Percentiles rank a stretch among this genome's conserved stretches.
phyloP scores from a whole-genome alignment of 2,329 filamentous ascomycete genomes.

The Uncinocarpus reesii region DNA sequence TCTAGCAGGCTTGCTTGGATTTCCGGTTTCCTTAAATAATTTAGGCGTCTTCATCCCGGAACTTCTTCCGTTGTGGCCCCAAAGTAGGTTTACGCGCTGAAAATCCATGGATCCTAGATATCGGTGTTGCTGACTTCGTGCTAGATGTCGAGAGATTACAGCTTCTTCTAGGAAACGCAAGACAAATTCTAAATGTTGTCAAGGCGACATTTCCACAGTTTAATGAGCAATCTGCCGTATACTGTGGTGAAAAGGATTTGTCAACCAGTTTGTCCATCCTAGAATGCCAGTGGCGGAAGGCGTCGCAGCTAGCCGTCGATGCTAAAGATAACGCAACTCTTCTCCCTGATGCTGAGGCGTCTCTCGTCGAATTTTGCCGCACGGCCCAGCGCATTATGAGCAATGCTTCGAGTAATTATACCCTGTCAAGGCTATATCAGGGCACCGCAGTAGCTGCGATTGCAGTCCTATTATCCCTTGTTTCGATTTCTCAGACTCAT shows the following conservation, averaged over 20 bases:
- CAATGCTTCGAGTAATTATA: slow-evolving; percentile 84
- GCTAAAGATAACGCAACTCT: slow-evolving; percentile 11
- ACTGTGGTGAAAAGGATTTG: slow-evolving; percentile 20
- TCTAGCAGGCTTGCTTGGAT: slow-evolving; percentile 71
- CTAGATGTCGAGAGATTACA: slow-evolving; percentile 48
- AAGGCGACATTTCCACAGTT: slow-evolving; percentile 56
- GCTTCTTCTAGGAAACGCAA: slow-evolving; percentile 66
- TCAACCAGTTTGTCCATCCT: slow-evolving; percentile 44
- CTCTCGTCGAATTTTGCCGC: slow-evolving; percentile 50
- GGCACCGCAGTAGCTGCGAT: slow-evolving; percentile 31
- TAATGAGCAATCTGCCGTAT: slow-evolving; percentile 21
- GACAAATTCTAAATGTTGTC: slow-evolving; percentile 68
- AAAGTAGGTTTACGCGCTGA: slow-evolving; percentile 39
- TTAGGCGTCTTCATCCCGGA: slow-evolving; percentile 74
- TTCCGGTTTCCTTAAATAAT: slow-evolving; percentile 83
- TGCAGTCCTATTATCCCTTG: slow-evolving; percentile 35
- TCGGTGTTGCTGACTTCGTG: slow-evolving; percentile 18
- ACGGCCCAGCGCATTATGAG: slow-evolving; percentile 72
- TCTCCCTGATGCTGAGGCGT: slow-evolving; percentile 20
- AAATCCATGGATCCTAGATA: slow-evolving; percentile 14
- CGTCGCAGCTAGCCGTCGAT: slow-evolving; percentile 19
- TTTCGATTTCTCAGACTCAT: slow-evolving; percentile 21
- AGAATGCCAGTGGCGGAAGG: slow-evolving; percentile 57
- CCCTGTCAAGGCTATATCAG: slow-evolving; percentile 46
- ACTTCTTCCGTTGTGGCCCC: slow-evolving; percentile 66